Base-by-base conservation (phyloP, 2,329 filamentous ascomycete genomes). In the Trichoderma aggressivum region DNA sequence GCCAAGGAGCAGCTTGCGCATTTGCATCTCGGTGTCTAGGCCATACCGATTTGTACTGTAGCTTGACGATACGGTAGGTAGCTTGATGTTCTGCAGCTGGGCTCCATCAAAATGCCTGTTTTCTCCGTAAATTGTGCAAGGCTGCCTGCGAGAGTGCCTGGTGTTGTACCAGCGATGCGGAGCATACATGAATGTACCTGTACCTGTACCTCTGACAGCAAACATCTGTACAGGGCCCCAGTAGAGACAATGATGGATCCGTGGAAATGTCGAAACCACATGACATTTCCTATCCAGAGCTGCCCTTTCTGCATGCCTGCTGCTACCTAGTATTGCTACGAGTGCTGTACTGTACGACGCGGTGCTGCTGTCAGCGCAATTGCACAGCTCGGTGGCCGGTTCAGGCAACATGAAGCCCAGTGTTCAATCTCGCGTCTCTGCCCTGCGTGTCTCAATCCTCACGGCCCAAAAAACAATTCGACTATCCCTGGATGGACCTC, bases 361-460 rank as follows among this genome's bases (percentile, higher is more conserved):
- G 5, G n/a, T 21, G 47, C 10, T 47, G 43, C 18, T 47, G 47
- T 50, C n/a, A 24, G 10, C 11, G 11, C 2, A 24, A 50, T 24
- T 21, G 47, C 11, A 50, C 43, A 28, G 53, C 34, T 50, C 28
- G 55, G 26, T 59, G 5, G 55, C 36, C 14, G 28, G n/a, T 61
- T 47, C 21, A 50, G 70, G 39, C 6, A 59, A 32, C 28, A 12
- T 34, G 39, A 39, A 61, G 53, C 16, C 36, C 34, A 66, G 36
- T 55, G 18, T 39, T 56, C 30, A 68, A 68, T 53, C 66, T 71
- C 63, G 21, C 21, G 59, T 28, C 28, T 62, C 24, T 67, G 61
- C 69, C 69, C 56, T 68, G 62, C 50, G 32, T 60, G 63, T 68
- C 70, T 67, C 50, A 60, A 68, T 30, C 26, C 69, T 58, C 53